Evolutionary conservation across 768 basidiomycete genomes (phyloP).

Genomic region (Strobilomyces dryophilus): DNA sequence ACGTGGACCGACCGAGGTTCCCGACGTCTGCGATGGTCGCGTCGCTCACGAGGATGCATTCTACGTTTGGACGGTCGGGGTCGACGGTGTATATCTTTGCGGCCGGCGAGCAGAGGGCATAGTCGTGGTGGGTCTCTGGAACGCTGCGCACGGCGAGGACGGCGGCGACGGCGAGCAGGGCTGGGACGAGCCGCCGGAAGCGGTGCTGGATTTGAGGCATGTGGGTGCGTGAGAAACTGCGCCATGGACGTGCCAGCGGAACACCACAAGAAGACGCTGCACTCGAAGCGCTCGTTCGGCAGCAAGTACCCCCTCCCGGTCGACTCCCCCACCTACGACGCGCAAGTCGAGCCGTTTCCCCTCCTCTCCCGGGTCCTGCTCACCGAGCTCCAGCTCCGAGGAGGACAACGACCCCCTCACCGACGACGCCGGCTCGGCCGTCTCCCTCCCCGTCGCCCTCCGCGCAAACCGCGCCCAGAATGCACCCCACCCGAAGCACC

Average conservation of each 20-base stretch:
- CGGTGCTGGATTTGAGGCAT: neutral
- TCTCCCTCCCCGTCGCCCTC: constrained; percentile 39
- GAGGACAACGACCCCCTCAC: constrained; percentile 87
- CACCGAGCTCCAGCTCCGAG: constrained; percentile 53
- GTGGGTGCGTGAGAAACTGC: neutral
- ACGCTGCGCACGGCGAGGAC: neutral
- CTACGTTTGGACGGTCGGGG: constrained; percentile 41
- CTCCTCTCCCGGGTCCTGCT: constrained; percentile 3
- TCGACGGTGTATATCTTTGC: constrained; percentile 71
- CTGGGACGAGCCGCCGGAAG: neutral
- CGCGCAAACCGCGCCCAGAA: constrained; percentile 25
- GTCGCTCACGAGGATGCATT: constrained; percentile 57
- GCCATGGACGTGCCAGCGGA: constrained; percentile 22
- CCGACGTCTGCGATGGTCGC: constrained; percentile 48
- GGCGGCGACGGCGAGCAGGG: constrained; percentile 8
- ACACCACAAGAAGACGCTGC: constrained; percentile 33
- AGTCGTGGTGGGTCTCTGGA: constrained; percentile 25
- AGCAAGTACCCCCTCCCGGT: constrained; percentile 59
- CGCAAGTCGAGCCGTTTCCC: constrained; percentile 36
- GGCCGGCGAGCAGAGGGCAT: constrained; percentile 54
- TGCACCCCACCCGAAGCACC: constrained; percentile 24
- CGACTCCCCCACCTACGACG: constrained; percentile 77
- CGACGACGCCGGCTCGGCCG: constrained; percentile 60
- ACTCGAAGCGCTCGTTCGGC: constrained; percentile 62
- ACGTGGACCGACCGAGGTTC: constrained; percentile 38